Evolutionary conservation across 345 rosid genomes (phyloP).

Genomic region (Eucalyptus virginea): DNA sequence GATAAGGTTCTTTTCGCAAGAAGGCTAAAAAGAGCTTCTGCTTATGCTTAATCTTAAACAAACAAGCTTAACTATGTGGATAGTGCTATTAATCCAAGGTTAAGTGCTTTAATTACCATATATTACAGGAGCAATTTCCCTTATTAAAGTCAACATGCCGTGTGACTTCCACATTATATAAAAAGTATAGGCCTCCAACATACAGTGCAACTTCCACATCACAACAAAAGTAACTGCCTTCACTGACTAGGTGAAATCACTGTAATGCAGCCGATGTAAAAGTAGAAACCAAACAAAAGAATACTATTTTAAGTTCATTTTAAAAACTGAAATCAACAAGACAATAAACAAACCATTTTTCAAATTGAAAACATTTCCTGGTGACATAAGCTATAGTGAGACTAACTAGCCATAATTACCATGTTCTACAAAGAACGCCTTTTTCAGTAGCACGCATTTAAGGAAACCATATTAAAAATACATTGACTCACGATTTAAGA

Average conservation of each 20-base stretch:
- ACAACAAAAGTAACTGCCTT: background rate
- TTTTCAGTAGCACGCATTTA: background rate
- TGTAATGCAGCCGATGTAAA: background rate
- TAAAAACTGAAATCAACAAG: background rate
- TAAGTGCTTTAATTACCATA: background rate
- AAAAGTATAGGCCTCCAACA: background rate
- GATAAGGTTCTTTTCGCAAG: background rate
- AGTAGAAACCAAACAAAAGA: background rate
- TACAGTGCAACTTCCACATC: background rate
- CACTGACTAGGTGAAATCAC: background rate
- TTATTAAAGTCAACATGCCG: background rate
- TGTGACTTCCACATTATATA: background rate
- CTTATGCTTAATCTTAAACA: background rate
- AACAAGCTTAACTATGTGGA: background rate
- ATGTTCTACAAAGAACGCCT: background rate
- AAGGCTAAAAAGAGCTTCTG: background rate
- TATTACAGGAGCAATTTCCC: background rate
- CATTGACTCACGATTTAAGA: constrained; percentile 40
- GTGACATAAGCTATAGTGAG: background rate
- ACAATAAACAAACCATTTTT: background rate
- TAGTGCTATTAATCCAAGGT: background rate
- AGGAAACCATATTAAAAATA: background rate
- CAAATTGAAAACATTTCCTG: background rate
- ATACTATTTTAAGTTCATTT: background rate
- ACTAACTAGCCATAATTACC: background rate